Evolutionary conservation across 306 rosid genomes (phyloP).

Genomic region (Crataegus laevigata): DNA sequence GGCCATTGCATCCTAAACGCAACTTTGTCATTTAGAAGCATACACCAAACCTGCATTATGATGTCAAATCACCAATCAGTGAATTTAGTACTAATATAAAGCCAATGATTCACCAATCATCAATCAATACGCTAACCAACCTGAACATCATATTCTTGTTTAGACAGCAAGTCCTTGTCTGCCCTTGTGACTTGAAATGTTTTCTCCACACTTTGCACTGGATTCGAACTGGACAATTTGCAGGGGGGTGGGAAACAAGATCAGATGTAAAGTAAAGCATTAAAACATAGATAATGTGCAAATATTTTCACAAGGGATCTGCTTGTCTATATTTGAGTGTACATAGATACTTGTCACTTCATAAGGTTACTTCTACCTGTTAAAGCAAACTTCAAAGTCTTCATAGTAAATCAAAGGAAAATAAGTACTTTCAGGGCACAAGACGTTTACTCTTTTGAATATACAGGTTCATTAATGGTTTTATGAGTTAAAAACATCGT

Average conservation of each 20-base stretch:
- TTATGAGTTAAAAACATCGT: neutral
- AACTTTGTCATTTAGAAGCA: slow-evolving; percentile 97
- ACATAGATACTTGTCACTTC: neutral
- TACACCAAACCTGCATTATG: slow-evolving; percentile 80
- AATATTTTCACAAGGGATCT: neutral
- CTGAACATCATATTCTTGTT: slow-evolving; percentile 81
- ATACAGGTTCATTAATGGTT: neutral
- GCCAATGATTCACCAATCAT: slow-evolving; percentile 9
- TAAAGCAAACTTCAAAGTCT: neutral
- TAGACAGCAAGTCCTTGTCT: slow-evolving; percentile 64
- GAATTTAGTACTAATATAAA: slow-evolving; percentile 2
- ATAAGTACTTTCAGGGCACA: neutral
- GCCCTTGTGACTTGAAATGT: slow-evolving; percentile 76
- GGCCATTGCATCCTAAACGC: slow-evolving; percentile 99
- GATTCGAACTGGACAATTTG: slow-evolving; percentile 56
- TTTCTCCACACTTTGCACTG: slow-evolving; percentile 78
- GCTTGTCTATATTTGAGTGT: neutral
- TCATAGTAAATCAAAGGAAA: neutral
- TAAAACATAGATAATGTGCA: neutral
- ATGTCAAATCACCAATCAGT: slow-evolving; percentile 20
- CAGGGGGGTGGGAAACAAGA: slow-evolving; percentile 7
- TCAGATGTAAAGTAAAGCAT: neutral
- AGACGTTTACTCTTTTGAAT: neutral
- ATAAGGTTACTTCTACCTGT: neutral
- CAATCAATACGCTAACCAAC: slow-evolving; percentile 37